These are phyloP conservation scores for Beauveria pseudobassiana DNA, from an alignment of 2,329 filamentous ascomycete species.

Conservation along the genomic window DNA sequence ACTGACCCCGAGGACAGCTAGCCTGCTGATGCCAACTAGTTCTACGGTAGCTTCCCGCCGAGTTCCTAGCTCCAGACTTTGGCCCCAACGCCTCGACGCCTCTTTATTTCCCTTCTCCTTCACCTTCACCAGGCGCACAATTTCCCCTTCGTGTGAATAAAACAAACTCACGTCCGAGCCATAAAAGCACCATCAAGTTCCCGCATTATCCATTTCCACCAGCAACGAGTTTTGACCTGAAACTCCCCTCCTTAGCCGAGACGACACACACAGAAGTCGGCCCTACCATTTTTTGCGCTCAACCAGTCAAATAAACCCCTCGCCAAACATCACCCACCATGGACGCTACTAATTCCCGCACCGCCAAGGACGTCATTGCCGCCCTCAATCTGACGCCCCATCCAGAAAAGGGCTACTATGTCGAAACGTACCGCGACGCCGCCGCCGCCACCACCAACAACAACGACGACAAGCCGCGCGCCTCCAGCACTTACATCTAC, in stretches of 20 bases:
- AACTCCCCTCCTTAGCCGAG: too few species aligned
- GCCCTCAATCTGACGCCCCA: constrained; percentile 35
- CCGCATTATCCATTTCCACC: background rate
- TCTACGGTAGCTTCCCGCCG: background rate
- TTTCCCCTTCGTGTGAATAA: too few species aligned
- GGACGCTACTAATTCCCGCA: constrained; percentile 18
- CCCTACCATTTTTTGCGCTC: background rate
- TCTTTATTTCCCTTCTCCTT: background rate
- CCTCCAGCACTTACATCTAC: constrained; percentile 43
- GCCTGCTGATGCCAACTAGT: background rate
- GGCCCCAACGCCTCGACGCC: background rate
- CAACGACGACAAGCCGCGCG: constrained; percentile 37
- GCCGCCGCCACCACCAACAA: constrained; percentile 27
- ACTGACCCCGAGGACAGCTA: too few species aligned
- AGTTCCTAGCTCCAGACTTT: background rate
- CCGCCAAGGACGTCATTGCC: constrained; percentile 36
- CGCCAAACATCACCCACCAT: background rate
- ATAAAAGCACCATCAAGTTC: background rate
- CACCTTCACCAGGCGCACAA: background rate
- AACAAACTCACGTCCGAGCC: background rate
- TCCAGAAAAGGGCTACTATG: constrained; percentile 41
- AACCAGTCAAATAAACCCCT: background rate
- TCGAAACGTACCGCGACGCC: constrained; percentile 39
- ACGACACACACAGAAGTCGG: background rate
- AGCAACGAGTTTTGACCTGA: background rate